Conservation (phyloP, 1,284 basidiomycete genomes). For the Malassezia restricta region DNA sequence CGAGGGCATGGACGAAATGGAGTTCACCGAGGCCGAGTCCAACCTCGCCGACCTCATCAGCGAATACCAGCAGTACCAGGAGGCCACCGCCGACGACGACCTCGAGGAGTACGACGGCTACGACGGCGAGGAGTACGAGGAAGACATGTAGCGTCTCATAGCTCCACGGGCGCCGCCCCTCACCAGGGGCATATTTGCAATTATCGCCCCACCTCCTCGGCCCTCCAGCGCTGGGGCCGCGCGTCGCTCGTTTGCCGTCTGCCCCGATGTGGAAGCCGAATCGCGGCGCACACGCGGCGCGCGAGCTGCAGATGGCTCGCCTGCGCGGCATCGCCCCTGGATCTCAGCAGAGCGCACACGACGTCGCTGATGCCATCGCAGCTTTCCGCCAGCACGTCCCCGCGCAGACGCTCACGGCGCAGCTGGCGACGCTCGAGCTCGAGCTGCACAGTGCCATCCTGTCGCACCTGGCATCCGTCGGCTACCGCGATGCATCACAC, state of each 20-base stretch:
- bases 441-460: constrained; percentile 23
- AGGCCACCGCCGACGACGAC: constrained; percentile 53
- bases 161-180: neutral
- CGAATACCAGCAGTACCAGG: constrained; percentile 79
- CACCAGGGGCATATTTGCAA: neutral
- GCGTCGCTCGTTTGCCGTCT: neutral
- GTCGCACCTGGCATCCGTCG: constrained; percentile 18
- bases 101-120: constrained; percentile 36
- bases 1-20: constrained; percentile 94
- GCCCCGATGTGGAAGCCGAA: constrained; percentile 11
- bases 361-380: constrained; percentile 43
- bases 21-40: constrained; percentile 87
- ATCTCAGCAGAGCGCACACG: constrained; percentile 15
- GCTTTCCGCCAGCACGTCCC: constrained; percentile 46
- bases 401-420: constrained; percentile 16
- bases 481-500: constrained; percentile 29
- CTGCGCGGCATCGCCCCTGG: constrained; percentile 28
- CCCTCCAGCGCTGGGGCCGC: too few species aligned
- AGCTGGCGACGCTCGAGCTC: constrained; percentile 23
- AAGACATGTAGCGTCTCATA: constrained; percentile 11
- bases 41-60: constrained; percentile 56
- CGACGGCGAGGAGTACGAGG: constrained; percentile 14
- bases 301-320: constrained; percentile 36
- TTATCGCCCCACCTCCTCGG: neutral
- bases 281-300: constrained; percentile 34